A percentile compares a stretch with the other conserved stretches of the same genome.
Conservation (phyloP, 768 basidiomycete genomes). For the Russula griseocarnosa region DNA sequence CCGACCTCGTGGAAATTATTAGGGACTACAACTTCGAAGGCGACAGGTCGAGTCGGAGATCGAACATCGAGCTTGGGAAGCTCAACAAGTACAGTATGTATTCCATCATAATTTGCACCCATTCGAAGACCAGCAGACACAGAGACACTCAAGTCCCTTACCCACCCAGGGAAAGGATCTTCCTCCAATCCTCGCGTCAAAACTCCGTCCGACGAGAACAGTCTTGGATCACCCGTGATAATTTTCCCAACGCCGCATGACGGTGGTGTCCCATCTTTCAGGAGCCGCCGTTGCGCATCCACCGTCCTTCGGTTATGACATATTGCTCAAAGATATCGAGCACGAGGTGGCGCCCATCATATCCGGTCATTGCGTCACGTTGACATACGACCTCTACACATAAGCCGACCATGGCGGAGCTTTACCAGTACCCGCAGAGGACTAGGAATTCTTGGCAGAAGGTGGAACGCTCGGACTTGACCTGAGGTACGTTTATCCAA, state of each 20-base stretch:
- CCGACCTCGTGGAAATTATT: neutral
- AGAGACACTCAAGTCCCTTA: too few species aligned
- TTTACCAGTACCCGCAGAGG: too few species aligned
- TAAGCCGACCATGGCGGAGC: neutral
- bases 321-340: slow-evolving; percentile 45
- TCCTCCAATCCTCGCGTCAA: slow-evolving; percentile 1
- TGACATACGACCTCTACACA: slow-evolving; percentile 44
- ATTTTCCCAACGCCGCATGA: slow-evolving; percentile 36
- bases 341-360: slow-evolving; percentile 45
- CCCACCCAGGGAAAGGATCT: neutral
- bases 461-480: neutral
- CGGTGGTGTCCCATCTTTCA: slow-evolving; percentile 40
- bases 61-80: neutral
- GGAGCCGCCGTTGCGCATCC: too few species aligned
- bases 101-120: too few species aligned
- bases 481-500: neutral
- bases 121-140: too few species aligned
- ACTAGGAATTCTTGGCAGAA: neutral
- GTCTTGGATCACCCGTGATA: neutral
- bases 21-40: neutral
- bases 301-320: slow-evolving; percentile 37
- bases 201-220: neutral
- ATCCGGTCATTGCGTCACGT: slow-evolving; percentile 42
- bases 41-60: neutral
- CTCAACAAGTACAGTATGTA: neutral